A percentile compares a stretch with the other conserved stretches of the same genome.
Evolutionary conservation across 2,329 filamentous ascomycete genomes (phyloP).

Genomic region (Aspergillus texensis): DNA sequence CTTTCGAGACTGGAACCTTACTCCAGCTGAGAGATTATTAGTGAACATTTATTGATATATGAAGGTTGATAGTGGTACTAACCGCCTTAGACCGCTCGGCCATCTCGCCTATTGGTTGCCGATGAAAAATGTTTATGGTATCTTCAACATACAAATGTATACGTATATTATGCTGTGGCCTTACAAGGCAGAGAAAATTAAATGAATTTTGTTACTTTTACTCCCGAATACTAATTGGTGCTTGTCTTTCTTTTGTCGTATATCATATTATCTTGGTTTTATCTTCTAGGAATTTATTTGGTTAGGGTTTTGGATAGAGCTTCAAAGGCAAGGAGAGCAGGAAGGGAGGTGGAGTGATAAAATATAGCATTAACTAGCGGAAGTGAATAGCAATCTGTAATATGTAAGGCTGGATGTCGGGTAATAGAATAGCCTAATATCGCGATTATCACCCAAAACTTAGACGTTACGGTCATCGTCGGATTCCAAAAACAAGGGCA

Average conservation of each 20-base stretch:
- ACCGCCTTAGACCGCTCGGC: conserved; percentile 5
- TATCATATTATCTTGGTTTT: neutral
- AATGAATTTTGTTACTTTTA: neutral
- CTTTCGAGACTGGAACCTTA: conserved; percentile 8
- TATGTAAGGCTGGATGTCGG: no score
- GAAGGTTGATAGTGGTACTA: no score
- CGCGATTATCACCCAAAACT: no score
- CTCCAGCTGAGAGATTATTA: neutral
- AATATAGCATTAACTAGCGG: no score
- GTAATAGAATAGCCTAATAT: no score
- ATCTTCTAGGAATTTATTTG: no score
- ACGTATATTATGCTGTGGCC: neutral
- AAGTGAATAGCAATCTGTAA: no score
- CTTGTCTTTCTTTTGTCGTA: neutral
- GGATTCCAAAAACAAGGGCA: neutral
- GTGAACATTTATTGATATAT: no score
- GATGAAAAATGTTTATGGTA: rapidly evolving
- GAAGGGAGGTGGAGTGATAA: no score
- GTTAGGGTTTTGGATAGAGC: no score
- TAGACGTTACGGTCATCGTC: no score
- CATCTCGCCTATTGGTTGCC: neutral
- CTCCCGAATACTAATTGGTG: neutral
- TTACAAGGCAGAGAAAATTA: neutral
- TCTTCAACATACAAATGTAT: rapidly evolving
- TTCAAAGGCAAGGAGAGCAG: no score